phyloP scores from a whole-genome alignment of 441 rosid species.

The Melastoma candidum region DNA sequence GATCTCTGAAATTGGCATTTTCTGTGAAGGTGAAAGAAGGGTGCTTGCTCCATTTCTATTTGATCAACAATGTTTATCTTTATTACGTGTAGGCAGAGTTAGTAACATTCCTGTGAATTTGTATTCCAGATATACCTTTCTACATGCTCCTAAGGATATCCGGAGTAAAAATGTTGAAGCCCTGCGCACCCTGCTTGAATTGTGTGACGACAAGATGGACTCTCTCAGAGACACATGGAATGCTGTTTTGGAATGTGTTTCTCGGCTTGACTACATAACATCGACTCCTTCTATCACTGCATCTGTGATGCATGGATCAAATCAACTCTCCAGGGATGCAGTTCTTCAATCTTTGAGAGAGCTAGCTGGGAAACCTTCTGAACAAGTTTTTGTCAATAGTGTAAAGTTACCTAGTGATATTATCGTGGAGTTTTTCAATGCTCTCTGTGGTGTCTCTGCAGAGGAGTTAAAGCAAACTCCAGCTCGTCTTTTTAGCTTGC shows the following conservation, averaged over 20 bases:
- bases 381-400: slow-evolving; percentile 90
- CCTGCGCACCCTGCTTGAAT: slow-evolving; percentile 68
- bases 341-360: slow-evolving; percentile 88
- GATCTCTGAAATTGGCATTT: too few relatives aligned
- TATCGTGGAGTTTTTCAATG: slow-evolving; percentile 93
- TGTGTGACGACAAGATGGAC: slow-evolving; percentile 68
- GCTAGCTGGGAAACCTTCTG: slow-evolving; percentile 91
- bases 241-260: slow-evolving; percentile 98
- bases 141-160: slow-evolving; percentile 99
- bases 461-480: slow-evolving; percentile 97
- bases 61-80: too few relatives aligned
- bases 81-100: too few relatives aligned
- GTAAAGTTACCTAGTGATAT: slow-evolving; percentile 91
- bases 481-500: slow-evolving; percentile 98
- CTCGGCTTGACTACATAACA: slow-evolving; percentile 89
- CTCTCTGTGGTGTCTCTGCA: slow-evolving; percentile 96
- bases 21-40: too few relatives aligned
- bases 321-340: slow-evolving; percentile 97
- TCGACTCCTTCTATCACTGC: slow-evolving; percentile 91
- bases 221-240: slow-evolving; percentile 99
- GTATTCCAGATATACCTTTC: slow-evolving; percentile 79
- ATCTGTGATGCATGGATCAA: slow-evolving; percentile 96
- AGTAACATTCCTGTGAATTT: too few relatives aligned
- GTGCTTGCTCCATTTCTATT: too few relatives aligned
- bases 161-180: slow-evolving; percentile 98